Evolutionary conservation across 495 filamentous ascomycete genomes (phyloP), one percentile per base, ranked within the genome.

Genomic region (Hyaloscypha hepaticicola): DNA sequence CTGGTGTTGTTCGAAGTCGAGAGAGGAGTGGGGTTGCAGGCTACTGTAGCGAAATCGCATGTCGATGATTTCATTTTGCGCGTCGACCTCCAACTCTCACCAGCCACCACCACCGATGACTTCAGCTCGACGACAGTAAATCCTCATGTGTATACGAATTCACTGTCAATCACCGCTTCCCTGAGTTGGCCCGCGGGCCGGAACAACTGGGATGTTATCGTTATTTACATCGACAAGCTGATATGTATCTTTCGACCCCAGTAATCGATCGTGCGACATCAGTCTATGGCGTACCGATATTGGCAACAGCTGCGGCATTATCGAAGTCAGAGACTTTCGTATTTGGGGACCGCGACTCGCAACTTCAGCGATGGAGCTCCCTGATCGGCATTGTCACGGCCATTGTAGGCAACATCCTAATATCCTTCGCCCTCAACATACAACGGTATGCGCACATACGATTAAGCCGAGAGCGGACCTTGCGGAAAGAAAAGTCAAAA

Each of bases 381-480:
- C 77, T 97, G 62, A 98, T 99, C 70, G 95, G 95, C 69, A 97
- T 99, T 70, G 74, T 93, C 53, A 93, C 93, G 1, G 94, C 95
- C 45, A 92, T 99, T 72, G 80, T 85, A 55, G 95, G 95, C 34
- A 98, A 97, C 73, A 81, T 97, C 34, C 80, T 99, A 60, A 98
- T 99, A 41, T 96, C 93, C 5, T 82, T 98, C 60, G 95, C 95
- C 16, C 89, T 99, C 62, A 99, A 99, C 68, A 91, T 95, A 53
- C 95, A 98, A 74, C 90, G 96, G 58, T 97, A 97, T 73, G 93
- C 93, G 21, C 95, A 99, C 73, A 90, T 95, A 61, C 83, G 89
- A 41, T 82, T 98, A 57, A 77, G 83, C 57, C 72, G 78, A 33
- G 73, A 74, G 55, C 83, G 80, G 58, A 85, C 86, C 33, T 80